These are phyloP conservation scores for Atkinsonella texensis DNA, from an alignment of 2,329 filamentous ascomycete genomes.

Conservation along the genomic window DNA sequence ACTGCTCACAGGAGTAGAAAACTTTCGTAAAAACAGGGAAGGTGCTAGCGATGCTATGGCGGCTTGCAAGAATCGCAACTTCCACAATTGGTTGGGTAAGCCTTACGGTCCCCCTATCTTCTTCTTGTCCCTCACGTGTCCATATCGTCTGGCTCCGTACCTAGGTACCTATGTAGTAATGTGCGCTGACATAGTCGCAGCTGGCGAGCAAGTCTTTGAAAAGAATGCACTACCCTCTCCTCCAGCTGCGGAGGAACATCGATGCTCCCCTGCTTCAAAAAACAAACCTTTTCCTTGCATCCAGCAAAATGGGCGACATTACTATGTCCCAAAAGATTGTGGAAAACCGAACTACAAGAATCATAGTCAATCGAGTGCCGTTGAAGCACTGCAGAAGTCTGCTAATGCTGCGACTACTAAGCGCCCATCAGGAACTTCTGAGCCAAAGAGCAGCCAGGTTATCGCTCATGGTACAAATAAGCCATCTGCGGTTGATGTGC, in stretches of 20 bases:
- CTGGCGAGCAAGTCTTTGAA: constrained; percentile 16
- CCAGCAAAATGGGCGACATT: constrained; percentile 14
- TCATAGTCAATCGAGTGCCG: constrained; percentile 1
- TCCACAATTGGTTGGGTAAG: constrained; percentile 28
- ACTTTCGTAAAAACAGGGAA: constrained; percentile 5
- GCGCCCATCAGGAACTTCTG: neutral
- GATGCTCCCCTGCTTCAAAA: constrained; percentile 10
- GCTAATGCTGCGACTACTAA: constrained; percentile 13
- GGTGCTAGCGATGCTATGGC: constrained; percentile 13
- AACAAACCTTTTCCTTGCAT: constrained; percentile 11
- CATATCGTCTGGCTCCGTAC: neutral
- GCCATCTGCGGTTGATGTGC: neutral
- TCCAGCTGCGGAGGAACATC: constrained; percentile 11
- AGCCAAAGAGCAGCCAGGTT: neutral
- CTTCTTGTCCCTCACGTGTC: neutral
- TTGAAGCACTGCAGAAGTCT: constrained; percentile 18
- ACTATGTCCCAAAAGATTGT: constrained; percentile 11
- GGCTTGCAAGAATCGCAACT: constrained; percentile 13
- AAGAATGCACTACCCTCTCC: constrained; percentile 18
- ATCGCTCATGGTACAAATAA: neutral
- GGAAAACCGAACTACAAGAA: neutral
- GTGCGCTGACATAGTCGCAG: constrained; percentile 9
- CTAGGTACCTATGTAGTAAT: no score
- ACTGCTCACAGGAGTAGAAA: constrained; percentile 11
- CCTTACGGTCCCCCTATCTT: neutral